Evolutionary conservation across 441 rosid species (phyloP).

Genomic region (Populus tomentosa): DNA sequence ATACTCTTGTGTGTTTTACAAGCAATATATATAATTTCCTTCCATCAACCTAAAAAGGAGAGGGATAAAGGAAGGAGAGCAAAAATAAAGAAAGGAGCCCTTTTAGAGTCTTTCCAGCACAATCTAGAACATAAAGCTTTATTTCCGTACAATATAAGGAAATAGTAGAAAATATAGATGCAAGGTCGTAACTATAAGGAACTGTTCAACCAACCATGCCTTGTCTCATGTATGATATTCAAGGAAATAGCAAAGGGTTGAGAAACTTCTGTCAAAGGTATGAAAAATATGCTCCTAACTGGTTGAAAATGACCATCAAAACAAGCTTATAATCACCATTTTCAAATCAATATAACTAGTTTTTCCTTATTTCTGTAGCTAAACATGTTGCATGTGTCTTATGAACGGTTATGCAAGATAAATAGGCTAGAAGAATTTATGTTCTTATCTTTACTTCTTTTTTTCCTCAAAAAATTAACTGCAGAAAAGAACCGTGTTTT

Average conservation of each 20-base stretch:
- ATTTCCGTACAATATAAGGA: background rate
- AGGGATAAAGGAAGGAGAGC: background rate
- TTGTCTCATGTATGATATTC: background rate
- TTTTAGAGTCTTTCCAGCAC: background rate
- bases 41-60: background rate
- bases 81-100: background rate
- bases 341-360: background rate
- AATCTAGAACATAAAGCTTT: background rate
- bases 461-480: background rate
- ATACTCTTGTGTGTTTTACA: background rate
- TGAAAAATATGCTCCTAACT: background rate
- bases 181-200: background rate
- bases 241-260: background rate
- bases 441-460: background rate
- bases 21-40: background rate
- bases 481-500: background rate
- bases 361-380: background rate
- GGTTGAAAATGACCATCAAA: background rate
- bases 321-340: background rate
- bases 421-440: background rate
- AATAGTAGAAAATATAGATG: background rate
- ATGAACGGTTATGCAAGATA: background rate
- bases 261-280: background rate
- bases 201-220: background rate
- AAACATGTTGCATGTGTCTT: background rate